A percentile compares a stretch with the other conserved stretches of the same genome.
These are phyloP conservation scores for Debaryomycetaceae sp. DNA, from an alignment of 1,139 yeast species.

Conservation along the genomic window DNA sequence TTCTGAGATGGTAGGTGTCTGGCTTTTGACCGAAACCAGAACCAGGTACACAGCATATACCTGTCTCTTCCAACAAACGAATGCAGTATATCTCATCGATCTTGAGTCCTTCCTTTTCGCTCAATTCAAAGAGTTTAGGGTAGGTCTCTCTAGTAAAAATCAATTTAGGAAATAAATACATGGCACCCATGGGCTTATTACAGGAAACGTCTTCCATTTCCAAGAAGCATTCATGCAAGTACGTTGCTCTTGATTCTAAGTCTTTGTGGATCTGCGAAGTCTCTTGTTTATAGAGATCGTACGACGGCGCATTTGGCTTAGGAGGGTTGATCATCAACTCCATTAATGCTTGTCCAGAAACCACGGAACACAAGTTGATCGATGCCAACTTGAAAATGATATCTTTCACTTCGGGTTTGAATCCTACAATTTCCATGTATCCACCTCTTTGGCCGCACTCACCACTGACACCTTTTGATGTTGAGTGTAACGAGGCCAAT, in stretches of 20 bases:
- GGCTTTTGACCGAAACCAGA: constrained; percentile 92
- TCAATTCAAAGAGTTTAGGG: constrained; percentile 56
- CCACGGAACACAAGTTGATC: constrained; percentile 89
- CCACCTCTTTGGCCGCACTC: constrained; percentile 99
- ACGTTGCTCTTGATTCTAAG: constrained; percentile 59
- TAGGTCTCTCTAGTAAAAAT: constrained; percentile 48
- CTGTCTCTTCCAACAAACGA: constrained; percentile 79
- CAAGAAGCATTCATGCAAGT: constrained; percentile 66
- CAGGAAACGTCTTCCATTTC: constrained; percentile 79
- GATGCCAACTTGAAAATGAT: constrained; percentile 82
- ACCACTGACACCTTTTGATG: constrained; percentile 95
- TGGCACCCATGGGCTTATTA: constrained; percentile 92
- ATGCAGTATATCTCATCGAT: constrained; percentile 89
- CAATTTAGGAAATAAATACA: constrained; percentile 89
- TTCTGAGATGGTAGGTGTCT: constrained; percentile 88
- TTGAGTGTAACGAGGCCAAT: constrained; percentile 90
- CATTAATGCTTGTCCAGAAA: constrained; percentile 87
- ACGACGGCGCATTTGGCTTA: constrained; percentile 69
- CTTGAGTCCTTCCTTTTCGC: constrained; percentile 50
- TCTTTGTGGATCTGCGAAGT: constrained; percentile 57
- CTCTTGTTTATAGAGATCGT: constrained; percentile 61
- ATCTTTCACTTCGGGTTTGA: constrained; percentile 63
- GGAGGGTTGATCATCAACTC: constrained; percentile 96
- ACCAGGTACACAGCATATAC: constrained; percentile 97
- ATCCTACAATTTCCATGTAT: constrained; percentile 90